Base-by-base conservation (phyloP, 1,284 basidiomycete species). In the Pyrrhoderma lamaoense region DNA sequence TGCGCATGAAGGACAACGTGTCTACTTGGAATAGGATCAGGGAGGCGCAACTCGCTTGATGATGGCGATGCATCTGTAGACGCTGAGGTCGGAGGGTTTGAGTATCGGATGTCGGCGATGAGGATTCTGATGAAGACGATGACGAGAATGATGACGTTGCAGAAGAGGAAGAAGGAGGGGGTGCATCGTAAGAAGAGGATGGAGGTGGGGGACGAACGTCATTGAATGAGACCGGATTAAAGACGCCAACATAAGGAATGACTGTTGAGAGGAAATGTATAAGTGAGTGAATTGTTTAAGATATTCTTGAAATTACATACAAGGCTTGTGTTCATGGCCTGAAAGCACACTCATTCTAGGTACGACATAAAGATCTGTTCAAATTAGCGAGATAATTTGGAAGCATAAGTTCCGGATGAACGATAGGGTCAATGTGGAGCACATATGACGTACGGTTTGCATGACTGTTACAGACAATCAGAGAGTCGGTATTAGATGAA, bases 271-370 rank as follows among this genome's bases (percentile, higher is more conserved):
- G 27, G 19, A 36, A 16, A 18, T 25, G 48, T 25, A 47, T 40
- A 16, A 14, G 8, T 9, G 31, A 39, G 22, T 5, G 27, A 11
- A 31, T 11, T 5, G 11, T 5, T 5, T 31, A 31, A 48, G 21
- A 40, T 19, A 38, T 14, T 38, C 14, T 2, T 2, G 8, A 45
- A 37, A 50, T 21, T 57, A 7, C 59, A 71, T 67, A 75, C 81
- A 82, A 16, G 82, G 80, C 69, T 86, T 86, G 67, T 85, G 78
- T 65, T 85, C 83, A 60, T 86, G 80, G 27, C 77, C 76, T 4
- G 80, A 73, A 7, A 86, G 69, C 11, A 85, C 76, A 8, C 78
- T 74, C 57, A 78, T 77, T 44, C 84, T 73, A 2, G 84, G 80
- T 45, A 85, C 70, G 47, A 77, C 75, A 63, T 85, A 82, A 3